Evolutionary conservation across 2,329 filamentous ascomycete species (phyloP).

Genomic region (Aspergillus brasiliensis): DNA sequence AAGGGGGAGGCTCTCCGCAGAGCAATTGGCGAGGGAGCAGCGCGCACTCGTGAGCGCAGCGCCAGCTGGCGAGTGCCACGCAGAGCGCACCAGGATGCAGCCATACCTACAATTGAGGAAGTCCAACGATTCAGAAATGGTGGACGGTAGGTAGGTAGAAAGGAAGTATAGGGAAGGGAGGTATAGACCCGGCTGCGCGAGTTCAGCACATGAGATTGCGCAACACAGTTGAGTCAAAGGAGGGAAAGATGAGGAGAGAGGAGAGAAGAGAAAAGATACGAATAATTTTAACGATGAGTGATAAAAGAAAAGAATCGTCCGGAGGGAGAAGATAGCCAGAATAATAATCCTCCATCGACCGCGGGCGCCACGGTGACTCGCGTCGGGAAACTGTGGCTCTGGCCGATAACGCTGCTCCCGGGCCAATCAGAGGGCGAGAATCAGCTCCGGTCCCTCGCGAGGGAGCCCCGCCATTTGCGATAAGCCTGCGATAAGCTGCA

Average conservation of each 20-base stretch:
- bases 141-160: background rate
- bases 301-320: conserved; percentile 6
- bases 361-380: conserved; percentile 15
- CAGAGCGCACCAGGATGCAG: conserved; percentile 39
- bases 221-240: background rate
- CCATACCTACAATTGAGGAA: conserved; percentile 26
- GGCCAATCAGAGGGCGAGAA: conserved; percentile 6
- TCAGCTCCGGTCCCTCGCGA: conserved; percentile 4
- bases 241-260: conserved; percentile 2
- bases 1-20: conserved; percentile 29
- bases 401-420: conserved; percentile 13
- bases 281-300: background rate
- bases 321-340: conserved; percentile 6
- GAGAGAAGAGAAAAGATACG: conserved; percentile 6
- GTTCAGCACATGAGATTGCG: conserved; percentile 4
- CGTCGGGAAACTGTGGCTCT: conserved; percentile 20
- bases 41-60: conserved; percentile 32
- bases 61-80: conserved; percentile 40
- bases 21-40: conserved; percentile 24
- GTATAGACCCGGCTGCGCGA: conserved; percentile 1
- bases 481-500: conserved; percentile 8
- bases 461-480: conserved; percentile 2
- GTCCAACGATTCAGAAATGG: background rate
- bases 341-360: conserved; percentile 15
- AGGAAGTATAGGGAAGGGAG: background rate